phyloP scores from a whole-genome alignment of 345 rosid genomes.

The Limnanthes douglasii region DNA sequence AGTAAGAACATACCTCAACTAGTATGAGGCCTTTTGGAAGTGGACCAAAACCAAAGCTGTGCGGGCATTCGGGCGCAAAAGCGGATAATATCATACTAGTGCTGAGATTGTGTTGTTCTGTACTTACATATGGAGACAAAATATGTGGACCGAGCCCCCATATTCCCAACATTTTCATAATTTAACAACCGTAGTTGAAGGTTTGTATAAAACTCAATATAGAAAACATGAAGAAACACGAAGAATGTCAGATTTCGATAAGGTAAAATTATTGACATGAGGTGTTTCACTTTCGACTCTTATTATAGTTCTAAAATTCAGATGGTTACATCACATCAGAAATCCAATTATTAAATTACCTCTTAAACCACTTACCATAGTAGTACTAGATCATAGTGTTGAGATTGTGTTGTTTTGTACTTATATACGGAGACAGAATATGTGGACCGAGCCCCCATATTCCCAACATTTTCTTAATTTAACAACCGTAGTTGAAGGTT shows the following conservation, averaged over 20 bases:
- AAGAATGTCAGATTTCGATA: not conserved
- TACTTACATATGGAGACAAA: too few species aligned
- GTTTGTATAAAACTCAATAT: slow-evolving; percentile 64
- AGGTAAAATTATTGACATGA: slow-evolving; percentile 33
- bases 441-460: too few species aligned
- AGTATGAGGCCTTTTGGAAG: too few species aligned
- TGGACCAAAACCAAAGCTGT: too few species aligned
- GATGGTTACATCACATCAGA: slow-evolving; percentile 40
- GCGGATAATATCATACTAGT: too few species aligned
- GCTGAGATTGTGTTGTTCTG: too few species aligned
- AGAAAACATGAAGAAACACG: not conserved
- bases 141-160: too few species aligned
- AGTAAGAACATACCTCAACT: too few species aligned
- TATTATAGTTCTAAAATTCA: slow-evolving; percentile 79
- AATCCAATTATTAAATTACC: slow-evolving; percentile 1
- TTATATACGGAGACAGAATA: too few species aligned
- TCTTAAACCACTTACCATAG: slow-evolving; percentile 56
- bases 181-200: slow-evolving; percentile 68
- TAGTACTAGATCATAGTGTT: slow-evolving; percentile 87
- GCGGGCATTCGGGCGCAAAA: too few species aligned
- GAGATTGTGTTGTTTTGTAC: too few species aligned
- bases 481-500: slow-evolving; percentile 71
- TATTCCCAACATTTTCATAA: too few species aligned
- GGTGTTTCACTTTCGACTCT: slow-evolving; percentile 94
- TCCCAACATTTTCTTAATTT: slow-evolving; percentile 89